Conservation (phyloP, 768 basidiomycete genomes). For the Mycena amicta region DNA sequence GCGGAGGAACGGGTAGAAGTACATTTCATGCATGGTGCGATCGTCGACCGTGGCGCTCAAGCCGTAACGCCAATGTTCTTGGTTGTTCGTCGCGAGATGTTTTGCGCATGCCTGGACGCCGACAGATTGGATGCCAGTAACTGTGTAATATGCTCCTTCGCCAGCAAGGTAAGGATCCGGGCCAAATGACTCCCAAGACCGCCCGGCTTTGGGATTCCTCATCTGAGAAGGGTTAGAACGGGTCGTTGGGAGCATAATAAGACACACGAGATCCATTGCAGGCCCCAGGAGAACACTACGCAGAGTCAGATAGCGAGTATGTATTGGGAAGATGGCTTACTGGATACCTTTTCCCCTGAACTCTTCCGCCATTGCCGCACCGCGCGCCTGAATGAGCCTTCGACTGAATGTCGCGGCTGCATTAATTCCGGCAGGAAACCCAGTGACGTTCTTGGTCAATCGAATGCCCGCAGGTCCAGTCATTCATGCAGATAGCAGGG, state of each 20-base stretch:
- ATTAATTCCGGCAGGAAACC: slow-evolving; percentile 63
- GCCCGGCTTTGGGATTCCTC: slow-evolving; percentile 53
- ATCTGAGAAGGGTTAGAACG: slow-evolving; percentile 34
- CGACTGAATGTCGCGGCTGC: slow-evolving; percentile 55
- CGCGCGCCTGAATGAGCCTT: slow-evolving; percentile 64
- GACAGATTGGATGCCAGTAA: slow-evolving; percentile 59
- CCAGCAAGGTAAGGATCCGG: slow-evolving; percentile 68
- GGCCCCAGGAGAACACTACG: slow-evolving; percentile 52
- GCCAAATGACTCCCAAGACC: slow-evolving; percentile 56
- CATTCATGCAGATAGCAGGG: slow-evolving; percentile 13
- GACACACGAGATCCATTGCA: slow-evolving; percentile 54
- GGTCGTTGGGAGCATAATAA: not conserved
- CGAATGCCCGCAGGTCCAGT: slow-evolving; percentile 20
- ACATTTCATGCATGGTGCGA: slow-evolving; percentile 56
- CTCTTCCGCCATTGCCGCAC: slow-evolving; percentile 65
- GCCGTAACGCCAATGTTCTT: slow-evolving; percentile 55
- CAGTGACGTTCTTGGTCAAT: slow-evolving; percentile 46
- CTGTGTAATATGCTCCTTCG: slow-evolving; percentile 60
- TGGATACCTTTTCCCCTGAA: slow-evolving; percentile 68
- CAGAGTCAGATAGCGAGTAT: not conserved
- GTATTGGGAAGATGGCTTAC: slow-evolving; percentile 24
- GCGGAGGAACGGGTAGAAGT: slow-evolving; percentile 53
- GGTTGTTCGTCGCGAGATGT: slow-evolving; percentile 52
- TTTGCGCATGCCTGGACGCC: slow-evolving; percentile 65
- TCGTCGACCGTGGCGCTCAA: slow-evolving; percentile 54